Conservation (phyloP, 1,284 basidiomycete genomes). For the Leccinum ambiguum region DNA sequence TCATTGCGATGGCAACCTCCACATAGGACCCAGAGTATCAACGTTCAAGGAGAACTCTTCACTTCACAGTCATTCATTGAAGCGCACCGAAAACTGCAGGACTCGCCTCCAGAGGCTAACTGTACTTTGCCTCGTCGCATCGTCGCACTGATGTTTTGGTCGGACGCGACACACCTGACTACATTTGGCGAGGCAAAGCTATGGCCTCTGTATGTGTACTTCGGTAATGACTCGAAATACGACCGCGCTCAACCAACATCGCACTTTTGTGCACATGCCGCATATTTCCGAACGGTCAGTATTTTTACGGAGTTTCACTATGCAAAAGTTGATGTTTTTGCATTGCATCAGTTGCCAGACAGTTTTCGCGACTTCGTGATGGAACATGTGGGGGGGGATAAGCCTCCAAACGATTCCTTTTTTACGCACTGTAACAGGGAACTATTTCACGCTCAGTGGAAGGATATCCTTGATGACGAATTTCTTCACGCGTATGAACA, state of each 20-base stretch:
- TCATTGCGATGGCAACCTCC: not conserved
- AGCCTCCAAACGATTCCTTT: not conserved
- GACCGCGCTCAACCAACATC: not conserved
- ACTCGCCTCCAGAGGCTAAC: not conserved
- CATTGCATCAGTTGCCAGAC: not conserved
- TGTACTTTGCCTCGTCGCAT: not conserved
- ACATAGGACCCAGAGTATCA: not conserved
- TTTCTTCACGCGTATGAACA: constrained; percentile 1
- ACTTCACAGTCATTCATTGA: not conserved
- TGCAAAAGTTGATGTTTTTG: not conserved
- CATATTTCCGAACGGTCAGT: not conserved
- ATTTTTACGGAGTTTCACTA: not conserved
- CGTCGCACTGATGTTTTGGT: not conserved
- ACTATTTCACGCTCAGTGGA: constrained; percentile 1
- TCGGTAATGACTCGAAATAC: not conserved
- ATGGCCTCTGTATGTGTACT: constrained; percentile 1
- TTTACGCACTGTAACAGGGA: not conserved
- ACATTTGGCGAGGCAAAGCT: not conserved
- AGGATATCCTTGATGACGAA: not conserved
- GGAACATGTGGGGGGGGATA: not conserved
- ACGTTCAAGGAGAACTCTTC: not conserved
- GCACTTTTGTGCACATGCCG: not conserved
- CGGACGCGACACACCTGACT: not conserved
- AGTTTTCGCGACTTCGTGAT: constrained; percentile 1
- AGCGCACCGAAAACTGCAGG: not conserved